Evolutionary conservation across 2,329 filamentous ascomycete genomes (phyloP).

Genomic region (Nemania sp.): DNA sequence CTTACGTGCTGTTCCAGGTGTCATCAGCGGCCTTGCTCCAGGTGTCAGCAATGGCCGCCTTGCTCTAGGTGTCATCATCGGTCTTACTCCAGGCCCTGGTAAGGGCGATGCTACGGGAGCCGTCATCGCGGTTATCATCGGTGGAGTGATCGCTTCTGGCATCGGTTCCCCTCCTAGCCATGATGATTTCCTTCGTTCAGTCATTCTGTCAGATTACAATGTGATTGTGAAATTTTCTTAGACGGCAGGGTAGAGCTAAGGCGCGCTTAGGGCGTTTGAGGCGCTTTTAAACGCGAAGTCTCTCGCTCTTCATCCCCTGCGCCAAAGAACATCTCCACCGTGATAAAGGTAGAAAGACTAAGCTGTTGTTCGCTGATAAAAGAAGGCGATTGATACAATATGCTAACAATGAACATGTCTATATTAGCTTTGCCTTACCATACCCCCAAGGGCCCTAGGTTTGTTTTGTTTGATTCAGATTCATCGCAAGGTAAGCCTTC

Average conservation of each 20-base stretch:
- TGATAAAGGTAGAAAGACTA: not conserved
- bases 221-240: not conserved
- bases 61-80: too few species aligned
- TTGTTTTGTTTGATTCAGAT: not conserved
- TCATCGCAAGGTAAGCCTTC: not conserved
- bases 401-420: not conserved
- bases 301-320: not conserved
- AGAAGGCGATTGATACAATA: not conserved
- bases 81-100: too few species aligned
- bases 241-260: not conserved
- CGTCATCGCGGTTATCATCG: too few species aligned
- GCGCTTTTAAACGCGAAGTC: not conserved
- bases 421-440: not conserved
- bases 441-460: not conserved
- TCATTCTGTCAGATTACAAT: not conserved
- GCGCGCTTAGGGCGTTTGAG: not conserved
- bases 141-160: too few species aligned
- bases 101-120: too few species aligned
- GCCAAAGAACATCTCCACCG: not conserved
- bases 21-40: too few species aligned
- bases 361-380: not conserved
- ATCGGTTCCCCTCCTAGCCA: too few species aligned
- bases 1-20: too few species aligned
- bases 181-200: too few species aligned
- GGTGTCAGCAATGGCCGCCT: too few species aligned